Percentiles rank a stretch among this genome's conserved stretches.
Conservation (phyloP, 1,139 yeast species). For the Yamadazyma atlantica region DNA sequence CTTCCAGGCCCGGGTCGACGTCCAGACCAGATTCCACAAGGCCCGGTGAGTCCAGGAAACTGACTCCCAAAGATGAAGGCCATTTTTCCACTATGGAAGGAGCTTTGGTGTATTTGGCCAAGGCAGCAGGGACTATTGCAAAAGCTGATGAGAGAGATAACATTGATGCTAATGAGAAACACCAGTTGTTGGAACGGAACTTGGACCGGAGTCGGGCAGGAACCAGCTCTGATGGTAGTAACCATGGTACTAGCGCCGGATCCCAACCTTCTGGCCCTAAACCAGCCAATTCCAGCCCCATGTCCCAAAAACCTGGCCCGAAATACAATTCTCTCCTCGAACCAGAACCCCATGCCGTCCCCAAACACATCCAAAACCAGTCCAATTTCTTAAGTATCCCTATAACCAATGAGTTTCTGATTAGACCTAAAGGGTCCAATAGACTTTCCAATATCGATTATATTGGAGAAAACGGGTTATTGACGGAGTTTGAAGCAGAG, state of each 20-base stretch:
- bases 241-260: too few species aligned
- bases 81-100: slow-evolving; percentile 57
- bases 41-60: neutral
- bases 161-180: slow-evolving; percentile 61
- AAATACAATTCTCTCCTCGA: too few species aligned
- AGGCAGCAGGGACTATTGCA: slow-evolving; percentile 74
- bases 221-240: too few species aligned
- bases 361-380: slow-evolving; percentile 18
- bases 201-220: slow-evolving; percentile 4
- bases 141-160: slow-evolving; percentile 65
- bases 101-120: slow-evolving; percentile 69
- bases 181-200: slow-evolving; percentile 43
- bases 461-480: slow-evolving; percentile 54
- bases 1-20: neutral
- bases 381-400: slow-evolving; percentile 17
- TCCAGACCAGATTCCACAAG: neutral
- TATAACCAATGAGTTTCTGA: slow-evolving; percentile 22
- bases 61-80: slow-evolving; percentile 6
- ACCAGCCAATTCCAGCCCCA: too few species aligned
- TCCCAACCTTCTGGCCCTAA: too few species aligned
- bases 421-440: slow-evolving; percentile 55
- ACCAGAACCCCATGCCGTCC: too few species aligned
- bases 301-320: too few species aligned
- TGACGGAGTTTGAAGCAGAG: slow-evolving; percentile 69
- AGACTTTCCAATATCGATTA: slow-evolving; percentile 61